A percentile compares a stretch with the other conserved stretches of the same genome.
These are phyloP conservation scores for Fusarium sororula DNA, from an alignment of 2,329 filamentous ascomycete genomes.

Conservation along the genomic window DNA sequence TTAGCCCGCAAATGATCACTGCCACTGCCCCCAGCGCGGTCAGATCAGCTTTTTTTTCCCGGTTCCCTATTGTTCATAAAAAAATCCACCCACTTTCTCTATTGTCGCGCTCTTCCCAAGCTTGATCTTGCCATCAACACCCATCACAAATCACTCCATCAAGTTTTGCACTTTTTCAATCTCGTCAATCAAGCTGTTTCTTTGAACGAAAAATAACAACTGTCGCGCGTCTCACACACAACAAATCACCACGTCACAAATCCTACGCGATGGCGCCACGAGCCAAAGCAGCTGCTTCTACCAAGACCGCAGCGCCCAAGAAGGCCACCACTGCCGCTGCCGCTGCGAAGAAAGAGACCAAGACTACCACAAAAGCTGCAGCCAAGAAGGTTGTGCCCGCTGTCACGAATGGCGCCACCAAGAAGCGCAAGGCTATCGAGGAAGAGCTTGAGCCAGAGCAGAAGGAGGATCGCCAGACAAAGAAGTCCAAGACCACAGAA, in stretches of 20 bases:
- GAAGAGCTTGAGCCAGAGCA: conserved; percentile 43
- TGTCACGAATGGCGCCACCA: conserved; percentile 37
- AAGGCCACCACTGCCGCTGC: conserved; percentile 36
- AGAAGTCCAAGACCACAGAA: conserved; percentile 41
- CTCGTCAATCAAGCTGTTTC: neutral
- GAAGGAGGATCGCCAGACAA: conserved; percentile 41
- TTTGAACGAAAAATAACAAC: neutral
- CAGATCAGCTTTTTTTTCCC: conserved; percentile 21
- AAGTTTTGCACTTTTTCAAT: neutral
- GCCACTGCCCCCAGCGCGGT: conserved; percentile 27
- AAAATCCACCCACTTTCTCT: conserved; percentile 20
- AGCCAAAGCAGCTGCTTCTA: conserved; percentile 40
- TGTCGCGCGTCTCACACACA: conserved; percentile 9
- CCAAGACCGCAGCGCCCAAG: conserved; percentile 42
- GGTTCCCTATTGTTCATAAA: neutral
- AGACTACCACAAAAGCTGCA: conserved; percentile 33
- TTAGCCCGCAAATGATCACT: conserved; percentile 31
- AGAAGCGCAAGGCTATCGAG: conserved; percentile 42
- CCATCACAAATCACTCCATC: conserved; percentile 15
- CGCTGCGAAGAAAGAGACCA: conserved; percentile 37
- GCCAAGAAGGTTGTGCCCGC: conserved; percentile 36
- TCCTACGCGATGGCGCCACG: conserved; percentile 46
- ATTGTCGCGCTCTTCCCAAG: conserved; percentile 14
- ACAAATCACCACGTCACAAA: conserved; percentile 7
- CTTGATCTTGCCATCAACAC: conserved; percentile 24